Evolutionary conservation across 1,139 yeast genomes (phyloP).

Genomic region (Yamadazyma mexicana): DNA sequence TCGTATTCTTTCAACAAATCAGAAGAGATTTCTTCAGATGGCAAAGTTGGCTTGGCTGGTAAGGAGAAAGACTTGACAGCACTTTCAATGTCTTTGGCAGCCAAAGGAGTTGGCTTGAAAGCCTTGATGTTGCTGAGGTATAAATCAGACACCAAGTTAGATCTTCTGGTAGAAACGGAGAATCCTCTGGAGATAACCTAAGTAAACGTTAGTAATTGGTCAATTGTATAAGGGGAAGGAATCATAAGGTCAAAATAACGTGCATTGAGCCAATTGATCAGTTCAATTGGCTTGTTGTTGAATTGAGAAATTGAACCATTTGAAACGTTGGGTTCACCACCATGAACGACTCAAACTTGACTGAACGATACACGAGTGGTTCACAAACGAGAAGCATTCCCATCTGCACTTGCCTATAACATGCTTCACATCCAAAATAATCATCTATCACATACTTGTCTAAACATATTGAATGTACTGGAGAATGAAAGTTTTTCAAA

Average conservation of each 20-base stretch:
- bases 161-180: slow-evolving; percentile 46
- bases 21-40: slow-evolving; percentile 72
- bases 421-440: no score
- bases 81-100: slow-evolving; percentile 74
- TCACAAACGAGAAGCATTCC: no score
- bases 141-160: slow-evolving; percentile 77
- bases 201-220: slow-evolving; percentile 18
- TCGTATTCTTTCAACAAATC: slow-evolving; percentile 78
- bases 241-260: no score
- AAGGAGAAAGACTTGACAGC: slow-evolving; percentile 79
- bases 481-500: slow-evolving; percentile 4
- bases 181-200: slow-evolving; percentile 44
- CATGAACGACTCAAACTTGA: no score
- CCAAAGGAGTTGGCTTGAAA: slow-evolving; percentile 79
- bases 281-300: neutral
- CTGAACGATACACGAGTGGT: no score
- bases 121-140: slow-evolving; percentile 85
- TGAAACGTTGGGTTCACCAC: no score
- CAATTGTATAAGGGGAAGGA: no score
- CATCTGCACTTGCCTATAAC: no score
- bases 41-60: slow-evolving; percentile 73
- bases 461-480: slow-evolving; percentile 14
- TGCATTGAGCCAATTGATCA: no score
- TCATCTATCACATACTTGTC: slow-evolving; percentile 17
- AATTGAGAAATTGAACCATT: no score